Evolutionary conservation across 2,329 filamentous ascomycete genomes (phyloP), one percentile per base, ranked within the genome.

Genomic region (Erysiphe pulchra): DNA sequence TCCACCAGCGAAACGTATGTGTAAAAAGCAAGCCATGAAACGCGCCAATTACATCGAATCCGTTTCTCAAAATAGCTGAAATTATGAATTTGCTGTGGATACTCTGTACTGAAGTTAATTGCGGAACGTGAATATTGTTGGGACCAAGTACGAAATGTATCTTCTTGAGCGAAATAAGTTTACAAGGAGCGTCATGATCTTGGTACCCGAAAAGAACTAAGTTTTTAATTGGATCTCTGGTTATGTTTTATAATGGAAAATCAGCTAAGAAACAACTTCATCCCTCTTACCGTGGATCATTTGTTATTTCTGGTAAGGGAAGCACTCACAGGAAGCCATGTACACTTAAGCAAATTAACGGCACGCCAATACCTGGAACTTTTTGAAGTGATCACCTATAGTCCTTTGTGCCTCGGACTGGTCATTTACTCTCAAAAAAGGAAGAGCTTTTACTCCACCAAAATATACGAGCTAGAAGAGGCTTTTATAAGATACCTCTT

Each of bases 261-360:
- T 45, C 44, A 16, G 44, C 44, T 1, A 40, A 40, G n/a, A 45
- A 45, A 24, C 18, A 39, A 20, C 34, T 45, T n/a, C 34, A 45
- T 36, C 30, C 42, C 13, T 34, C 42, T 11, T 44, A 44, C 18
- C 30, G 16, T 32, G 30, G 42, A 4, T 33, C 44, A 14, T 39
- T 39, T 33, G 18, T 45, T 16, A 18, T 45, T 30, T 30, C 34
- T 31, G 44, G 44, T 7, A 30, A 30, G 7, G 44, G 44, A n/a
- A 33, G 37, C 14, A 18, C 18, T 10, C 34, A 39, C 17, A 33
- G 44, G 9, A 45, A 45, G 18, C 39, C 33, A 1, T 40, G 39
- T 20, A 32, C 24, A 13, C 20, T 45, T 11, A 38, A 33, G 11
- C 33, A 45, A 17, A 40, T 45, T 10, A 31, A 45, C n/a, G 44